Base-by-base conservation (phyloP, 495 filamentous ascomycete species). In the Aspergillus carlsbadensis region DNA sequence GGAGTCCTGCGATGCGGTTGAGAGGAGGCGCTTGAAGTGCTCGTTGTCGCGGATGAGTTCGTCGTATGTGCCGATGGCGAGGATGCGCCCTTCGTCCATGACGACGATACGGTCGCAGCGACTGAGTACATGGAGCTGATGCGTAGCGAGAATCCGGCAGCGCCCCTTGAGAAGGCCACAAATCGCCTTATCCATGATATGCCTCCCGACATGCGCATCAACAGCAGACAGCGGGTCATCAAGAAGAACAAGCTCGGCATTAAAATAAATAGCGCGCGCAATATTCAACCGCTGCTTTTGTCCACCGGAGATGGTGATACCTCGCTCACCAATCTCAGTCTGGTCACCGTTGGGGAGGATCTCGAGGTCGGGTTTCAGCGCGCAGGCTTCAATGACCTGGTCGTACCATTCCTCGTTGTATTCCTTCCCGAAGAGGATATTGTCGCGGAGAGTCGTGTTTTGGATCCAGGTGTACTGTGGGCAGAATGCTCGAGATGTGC, bases 381-480 rank as follows among this genome's bases (percentile, higher is more conserved):
- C 82, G 58, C 83, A 86, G 4, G 79, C 80, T 35, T 84, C 73
- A 11, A 85, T 54, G 2, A 87, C 84, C 34, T 77, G 57, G 17
- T 78, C 69, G 57, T 87, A 89, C 73, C 83, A 80, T 13, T 42
- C 49, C 22, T 76, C 58, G 35, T 85, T 72, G 40, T 69, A 78
- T 1, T 64, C 83, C 62, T 88, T 90, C 2, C 93, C 93, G 61
- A 98, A 97, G 1, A 95, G 65, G 52, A 98, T 94, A 61, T 98
- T 98, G 49, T 96, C 81, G 54, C 80, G 84, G 5, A 97, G 86
- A 13, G 86, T 87, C 0, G 91, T 77, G 62, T 97, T 98, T 64
- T 97, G 92, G 43, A 98, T 97, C 94, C 94, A 98, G 3, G 94
- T 89, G 65, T 94, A 96, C 64, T 98, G 94, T 0, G 94, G 91